Evolutionary conservation across 768 basidiomycete genomes (phyloP), one percentile per base, ranked within the genome.

Genomic region (Lactarius deliciosus): DNA sequence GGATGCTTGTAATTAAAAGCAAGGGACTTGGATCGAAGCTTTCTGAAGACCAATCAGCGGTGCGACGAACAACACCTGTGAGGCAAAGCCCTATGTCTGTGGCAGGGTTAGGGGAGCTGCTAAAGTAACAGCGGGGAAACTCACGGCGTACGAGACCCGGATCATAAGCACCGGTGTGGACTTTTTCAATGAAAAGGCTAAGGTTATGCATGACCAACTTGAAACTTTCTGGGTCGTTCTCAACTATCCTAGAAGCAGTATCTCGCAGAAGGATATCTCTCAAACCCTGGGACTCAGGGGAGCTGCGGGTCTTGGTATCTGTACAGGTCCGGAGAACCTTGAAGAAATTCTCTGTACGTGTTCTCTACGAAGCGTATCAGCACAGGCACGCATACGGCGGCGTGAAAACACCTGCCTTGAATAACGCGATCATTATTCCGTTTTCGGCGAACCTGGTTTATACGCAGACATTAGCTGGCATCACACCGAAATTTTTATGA

Each of bases 1-100:
- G 77, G 16, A 78, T 77, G 4, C 83, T 77, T 0, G 81, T 77
- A 60, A 88, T 82, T 4, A 74, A 58, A 20, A 92, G 70, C 11
- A 91, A 72, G 5, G 88, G 80, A 10, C 85, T 84, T 5, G 86
- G 80, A 72, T 91, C 83, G 63, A 86, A 79, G 3, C 69, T 72
- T 15, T 79, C 79, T 22, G 81, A 75, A 45, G 80, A 73, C 72
- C 81, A 81, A 60, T 91, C 88, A 1, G 84, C 80, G n/a, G 82
- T 78, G 38, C 85, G 83, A 7, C 88, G 83, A 54, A 85, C 81
- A 59, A 88, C 72, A 34, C 77, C 77, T 1, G 79, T 80, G 15
- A 90, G 77, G 53, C 83, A 82, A 50, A 82, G 79, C 7, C 86
- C 87, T 56, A 83, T 75, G 73, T 83, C 90, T 92, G 71, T 11